phyloP scores from a whole-genome alignment of 148 eudicot species.

The Nyssa sinensis region DNA sequence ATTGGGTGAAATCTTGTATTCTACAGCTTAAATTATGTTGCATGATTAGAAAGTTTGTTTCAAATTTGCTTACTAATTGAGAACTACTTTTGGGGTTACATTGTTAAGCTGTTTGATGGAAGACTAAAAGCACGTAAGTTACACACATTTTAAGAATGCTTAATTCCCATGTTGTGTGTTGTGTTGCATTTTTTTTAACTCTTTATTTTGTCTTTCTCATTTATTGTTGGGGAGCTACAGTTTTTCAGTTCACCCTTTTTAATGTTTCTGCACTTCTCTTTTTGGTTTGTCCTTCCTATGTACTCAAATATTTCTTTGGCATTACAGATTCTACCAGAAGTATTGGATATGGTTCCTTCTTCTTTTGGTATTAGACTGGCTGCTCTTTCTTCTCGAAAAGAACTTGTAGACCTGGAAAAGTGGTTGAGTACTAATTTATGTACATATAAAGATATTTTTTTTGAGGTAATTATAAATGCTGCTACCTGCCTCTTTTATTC shows the following conservation, averaged over 20 bases:
- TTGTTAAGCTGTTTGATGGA: background rate
- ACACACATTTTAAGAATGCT: background rate
- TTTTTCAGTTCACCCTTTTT: background rate
- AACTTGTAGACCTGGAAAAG: constrained; percentile 75
- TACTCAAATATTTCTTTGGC: background rate
- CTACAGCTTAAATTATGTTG: background rate
- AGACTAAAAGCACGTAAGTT: background rate
- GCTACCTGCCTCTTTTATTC: background rate
- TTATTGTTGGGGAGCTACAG: background rate
- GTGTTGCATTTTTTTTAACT: background rate
- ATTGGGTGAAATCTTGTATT: no score
- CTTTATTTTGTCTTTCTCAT: background rate
- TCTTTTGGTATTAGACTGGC: constrained; percentile 71
- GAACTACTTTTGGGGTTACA: background rate
- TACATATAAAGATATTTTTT: constrained; percentile 49
- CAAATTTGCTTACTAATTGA: background rate
- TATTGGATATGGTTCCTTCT: constrained; percentile 76
- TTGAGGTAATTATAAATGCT: constrained; percentile 53
- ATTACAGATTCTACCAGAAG: constrained; percentile 64
- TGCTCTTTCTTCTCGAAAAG: constrained; percentile 63
- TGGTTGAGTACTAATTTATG: constrained; percentile 66
- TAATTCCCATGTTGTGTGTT: background rate
- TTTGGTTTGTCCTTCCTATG: background rate
- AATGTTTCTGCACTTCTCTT: background rate
- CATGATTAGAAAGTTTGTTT: background rate